These are phyloP conservation scores for Solanum chaucha DNA, from an alignment of 257 asterid species.

Conservation along the genomic window DNA sequence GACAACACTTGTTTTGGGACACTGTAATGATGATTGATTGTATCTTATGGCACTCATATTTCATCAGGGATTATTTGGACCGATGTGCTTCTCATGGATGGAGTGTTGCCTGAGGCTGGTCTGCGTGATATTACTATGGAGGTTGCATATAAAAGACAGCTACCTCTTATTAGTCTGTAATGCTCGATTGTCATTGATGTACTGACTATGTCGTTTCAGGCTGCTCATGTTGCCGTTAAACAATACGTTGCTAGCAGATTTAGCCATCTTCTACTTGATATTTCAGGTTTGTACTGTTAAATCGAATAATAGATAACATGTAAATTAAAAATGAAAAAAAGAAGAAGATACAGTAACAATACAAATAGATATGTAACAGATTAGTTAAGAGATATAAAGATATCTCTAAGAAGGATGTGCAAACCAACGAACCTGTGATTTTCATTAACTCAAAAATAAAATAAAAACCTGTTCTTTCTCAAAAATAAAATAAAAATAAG, in stretches of 20 bases:
- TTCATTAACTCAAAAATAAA: background rate
- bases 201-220: constrained; percentile 32
- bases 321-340: background rate
- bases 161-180: constrained; percentile 6
- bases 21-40: background rate
- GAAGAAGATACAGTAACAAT: background rate
- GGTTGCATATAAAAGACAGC: constrained; percentile 30
- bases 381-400: background rate
- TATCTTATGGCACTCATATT: background rate
- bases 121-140: constrained; percentile 49
- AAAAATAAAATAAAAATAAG: background rate
- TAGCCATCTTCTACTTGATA: constrained; percentile 45
- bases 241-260: constrained; percentile 56
- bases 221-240: constrained; percentile 60
- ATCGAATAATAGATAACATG: background rate
- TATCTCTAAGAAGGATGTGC: background rate
- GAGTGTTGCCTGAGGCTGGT: constrained; percentile 86
- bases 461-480: background rate
- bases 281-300: constrained; percentile 57
- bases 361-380: background rate
- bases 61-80: constrained; percentile 71
- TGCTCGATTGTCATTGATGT: background rate
- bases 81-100: constrained; percentile 79
- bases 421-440: background rate
- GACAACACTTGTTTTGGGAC: background rate